Base-by-base conservation (phyloP, 208 protist genomes). In the Eutreptiella sp. region DNA sequence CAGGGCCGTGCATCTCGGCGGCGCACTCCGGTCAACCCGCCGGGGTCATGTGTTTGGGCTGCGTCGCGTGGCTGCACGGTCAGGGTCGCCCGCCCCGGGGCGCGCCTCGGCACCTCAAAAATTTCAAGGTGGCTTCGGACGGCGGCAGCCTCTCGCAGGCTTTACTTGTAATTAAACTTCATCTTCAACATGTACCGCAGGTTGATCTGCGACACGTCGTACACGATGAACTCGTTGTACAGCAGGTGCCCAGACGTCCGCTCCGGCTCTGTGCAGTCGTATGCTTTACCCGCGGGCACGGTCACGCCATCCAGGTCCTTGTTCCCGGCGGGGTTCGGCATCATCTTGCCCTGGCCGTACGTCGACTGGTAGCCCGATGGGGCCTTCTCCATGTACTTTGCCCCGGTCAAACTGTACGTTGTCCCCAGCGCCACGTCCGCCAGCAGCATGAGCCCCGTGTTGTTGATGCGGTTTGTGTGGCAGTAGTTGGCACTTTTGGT, bases 171-270 rank as follows among this genome's bases (percentile, higher is more conserved):
- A 27, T 73, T 47, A 66, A 90, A 89, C 41, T 66, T 67, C 62
- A 89, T 71, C 46, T 78, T 72, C 4, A 93, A 63, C 21, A 94
- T 42, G 53, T 90, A 92, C 38, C 63, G 62, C 23, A 91, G 83
- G 5, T 38, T 71, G 36, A 81, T 74, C 69, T 93, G 88, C 3
- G 31, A 46, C 24, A 84, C 73, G 50, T 95, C 78, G 68, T 95
- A 94, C 24, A 94, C 80, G 64, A 94, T 90, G 60, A 82, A 88
- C 69, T 94, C 88, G 14, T 88, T 75, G 61, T 93, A 89, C 21
- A 84, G 64, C 4, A 92, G 71, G 9, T 14, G 4, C 16, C 36
- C 59, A 48, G n/a, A 53, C 5, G 4, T 21, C 0, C 16, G 23
- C 0, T 14, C 45, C 9, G 46, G 38, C 1, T 3, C 4, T n/a